Evolutionary conservation across 306 rosid genomes (phyloP).

Genomic region (Cucumis sativus): DNA sequence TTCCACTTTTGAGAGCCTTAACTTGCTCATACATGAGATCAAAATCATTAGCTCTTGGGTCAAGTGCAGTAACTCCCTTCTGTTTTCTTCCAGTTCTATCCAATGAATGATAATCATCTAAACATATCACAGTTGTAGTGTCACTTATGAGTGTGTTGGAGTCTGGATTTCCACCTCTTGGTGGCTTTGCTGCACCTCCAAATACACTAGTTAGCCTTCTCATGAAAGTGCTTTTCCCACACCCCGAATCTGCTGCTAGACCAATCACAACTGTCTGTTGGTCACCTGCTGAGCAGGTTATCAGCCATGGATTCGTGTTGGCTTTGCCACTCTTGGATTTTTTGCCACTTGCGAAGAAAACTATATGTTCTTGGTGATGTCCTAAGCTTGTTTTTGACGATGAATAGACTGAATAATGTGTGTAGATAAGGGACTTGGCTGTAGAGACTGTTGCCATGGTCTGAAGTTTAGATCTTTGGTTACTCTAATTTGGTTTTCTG

Average conservation of each 20-base stretch:
- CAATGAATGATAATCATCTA: constrained; percentile 87
- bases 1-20: constrained; percentile 64
- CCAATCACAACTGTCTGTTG: constrained; percentile 85
- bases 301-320: constrained; percentile 25
- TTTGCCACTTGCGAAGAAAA: constrained; percentile 34
- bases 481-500: neutral
- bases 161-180: constrained; percentile 88
- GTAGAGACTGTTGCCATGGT: constrained; percentile 76
- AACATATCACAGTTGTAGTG: constrained; percentile 88
- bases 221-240: constrained; percentile 97
- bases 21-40: constrained; percentile 96
- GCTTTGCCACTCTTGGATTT: constrained; percentile 14
- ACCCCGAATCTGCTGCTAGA: constrained; percentile 90
- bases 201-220: constrained; percentile 88
- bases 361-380: constrained; percentile 53
- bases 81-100: constrained; percentile 82
- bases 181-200: constrained; percentile 91
- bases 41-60: constrained; percentile 81
- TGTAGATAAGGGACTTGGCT: constrained; percentile 56
- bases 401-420: constrained; percentile 40
- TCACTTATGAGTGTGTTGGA: constrained; percentile 92
- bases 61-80: constrained; percentile 91
- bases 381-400: constrained; percentile 49
- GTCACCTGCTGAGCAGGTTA: constrained; percentile 50
- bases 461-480: constrained; percentile 16